Evolutionary conservation across 1,284 basidiomycete species (phyloP).

Genomic region (Cutaneotrichosporon spelunceum): DNA sequence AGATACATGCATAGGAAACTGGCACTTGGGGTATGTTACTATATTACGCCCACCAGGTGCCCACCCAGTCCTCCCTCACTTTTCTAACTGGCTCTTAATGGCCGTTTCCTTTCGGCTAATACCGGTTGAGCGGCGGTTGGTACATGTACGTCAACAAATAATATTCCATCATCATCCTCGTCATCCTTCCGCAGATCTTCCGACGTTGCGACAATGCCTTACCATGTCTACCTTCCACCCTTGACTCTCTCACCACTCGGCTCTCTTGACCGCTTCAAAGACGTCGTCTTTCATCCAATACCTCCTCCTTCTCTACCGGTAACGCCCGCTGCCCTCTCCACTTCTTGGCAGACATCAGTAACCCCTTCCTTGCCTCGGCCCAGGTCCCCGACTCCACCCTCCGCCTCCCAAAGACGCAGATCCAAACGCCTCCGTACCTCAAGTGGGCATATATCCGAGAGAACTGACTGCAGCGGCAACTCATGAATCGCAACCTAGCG

Average conservation of each 20-base stretch:
- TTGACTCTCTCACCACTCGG: background rate
- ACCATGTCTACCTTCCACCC: conserved; percentile 9
- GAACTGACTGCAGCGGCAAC: background rate
- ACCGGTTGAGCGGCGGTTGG: no score
- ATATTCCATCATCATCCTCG: no score
- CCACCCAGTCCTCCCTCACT: no score
- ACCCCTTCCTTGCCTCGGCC: background rate
- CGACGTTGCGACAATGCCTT: background rate
- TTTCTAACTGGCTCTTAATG: no score
- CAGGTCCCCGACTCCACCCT: background rate
- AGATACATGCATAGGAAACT: no score
- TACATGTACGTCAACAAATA: no score
- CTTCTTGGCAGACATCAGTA: background rate
- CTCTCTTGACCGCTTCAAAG: background rate
- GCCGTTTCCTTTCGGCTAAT: no score
- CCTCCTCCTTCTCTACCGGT: background rate
- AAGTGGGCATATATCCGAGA: conserved; percentile 3
- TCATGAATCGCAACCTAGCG: background rate
- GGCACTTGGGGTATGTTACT: no score
- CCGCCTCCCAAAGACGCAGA: background rate
- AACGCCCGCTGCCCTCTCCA: background rate
- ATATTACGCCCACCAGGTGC: no score
- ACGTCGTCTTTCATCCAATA: background rate
- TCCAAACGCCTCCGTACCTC: conserved; percentile 15
- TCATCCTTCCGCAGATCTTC: background rate